A percentile compares a stretch with the other conserved stretches of the same genome.
Conservation (phyloP, 148 eudicot species). For the Selenicereus undatus region DNA sequence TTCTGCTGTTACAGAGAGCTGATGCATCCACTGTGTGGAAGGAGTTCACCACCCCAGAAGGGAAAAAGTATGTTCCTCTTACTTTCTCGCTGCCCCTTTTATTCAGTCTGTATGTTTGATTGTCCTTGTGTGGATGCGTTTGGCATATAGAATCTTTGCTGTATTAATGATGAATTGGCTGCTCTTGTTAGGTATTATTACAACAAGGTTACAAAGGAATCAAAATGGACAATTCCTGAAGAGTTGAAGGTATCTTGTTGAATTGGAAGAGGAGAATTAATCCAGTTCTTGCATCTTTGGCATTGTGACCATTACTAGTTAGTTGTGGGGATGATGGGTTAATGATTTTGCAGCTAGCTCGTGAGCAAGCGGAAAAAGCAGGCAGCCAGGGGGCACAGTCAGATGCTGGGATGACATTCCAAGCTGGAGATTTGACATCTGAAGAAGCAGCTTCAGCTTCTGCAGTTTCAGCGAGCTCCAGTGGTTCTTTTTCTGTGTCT, state of each 20-base stretch:
- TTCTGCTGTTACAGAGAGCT: constrained; percentile 62
- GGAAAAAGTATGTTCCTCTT: constrained; percentile 59
- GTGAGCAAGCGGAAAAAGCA: constrained; percentile 74
- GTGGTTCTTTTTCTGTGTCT: constrained; percentile 32
- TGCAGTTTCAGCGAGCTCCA: constrained; percentile 36
- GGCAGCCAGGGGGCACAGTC: constrained; percentile 39
- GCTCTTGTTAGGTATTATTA: constrained; percentile 70
- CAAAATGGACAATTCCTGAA: constrained; percentile 95
- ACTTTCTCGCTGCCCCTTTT: background rate
- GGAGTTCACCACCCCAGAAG: constrained; percentile 88
- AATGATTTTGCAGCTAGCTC: constrained; percentile 60
- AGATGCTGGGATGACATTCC: constrained; percentile 31
- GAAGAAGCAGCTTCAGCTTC: constrained; percentile 41
- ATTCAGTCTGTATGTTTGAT: background rate
- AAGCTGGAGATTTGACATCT: constrained; percentile 34
- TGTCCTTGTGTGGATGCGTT: background rate
- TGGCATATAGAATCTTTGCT: background rate
- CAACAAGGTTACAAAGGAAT: constrained; percentile 87
- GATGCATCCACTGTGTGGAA: constrained; percentile 99
- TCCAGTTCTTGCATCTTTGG: background rate
- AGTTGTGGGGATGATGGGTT: background rate
- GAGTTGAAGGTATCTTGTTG: constrained; percentile 67
- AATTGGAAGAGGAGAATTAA: background rate
- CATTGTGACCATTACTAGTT: background rate
- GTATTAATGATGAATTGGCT: background rate